These are phyloP conservation scores for Hirsutella thompsonii DNA, from an alignment of 2,329 filamentous ascomycete genomes.

Conservation along the genomic window DNA sequence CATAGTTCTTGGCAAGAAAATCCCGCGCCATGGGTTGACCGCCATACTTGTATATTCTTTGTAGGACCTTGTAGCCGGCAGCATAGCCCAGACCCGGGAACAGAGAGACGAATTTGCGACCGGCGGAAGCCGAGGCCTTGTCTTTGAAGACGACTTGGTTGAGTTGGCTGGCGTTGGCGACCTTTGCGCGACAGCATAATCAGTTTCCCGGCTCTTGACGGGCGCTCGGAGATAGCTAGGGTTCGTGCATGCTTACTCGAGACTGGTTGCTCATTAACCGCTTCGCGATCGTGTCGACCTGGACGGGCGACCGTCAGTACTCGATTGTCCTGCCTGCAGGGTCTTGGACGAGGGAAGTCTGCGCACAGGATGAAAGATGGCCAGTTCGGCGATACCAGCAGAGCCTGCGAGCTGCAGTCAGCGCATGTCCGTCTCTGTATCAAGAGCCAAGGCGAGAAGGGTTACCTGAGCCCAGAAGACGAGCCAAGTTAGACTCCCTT, in stretches of 20 bases:
- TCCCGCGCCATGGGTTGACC: constrained; percentile 92
- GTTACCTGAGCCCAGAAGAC: constrained; percentile 80
- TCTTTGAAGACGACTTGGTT: constrained; percentile 93
- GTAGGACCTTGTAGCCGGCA: constrained; percentile 92
- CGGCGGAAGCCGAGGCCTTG: constrained; percentile 56
- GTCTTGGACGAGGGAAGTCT: constrained; percentile 2
- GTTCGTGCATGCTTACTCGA: constrained; percentile 29
- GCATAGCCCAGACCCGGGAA: constrained; percentile 97
- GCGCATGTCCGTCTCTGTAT: constrained; percentile 1
- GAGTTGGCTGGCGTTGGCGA: constrained; percentile 41
- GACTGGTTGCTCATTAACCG: constrained; percentile 97
- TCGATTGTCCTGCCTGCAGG: neutral
- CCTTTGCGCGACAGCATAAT: constrained; percentile 9
- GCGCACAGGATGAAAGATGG: constrained; percentile 80
- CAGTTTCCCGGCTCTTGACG: neutral
- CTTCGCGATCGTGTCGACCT: constrained; percentile 98
- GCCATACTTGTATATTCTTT: constrained; percentile 97
- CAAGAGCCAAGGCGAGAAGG: neutral
- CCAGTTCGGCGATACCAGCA: constrained; percentile 84
- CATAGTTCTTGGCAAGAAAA: constrained; percentile 70
- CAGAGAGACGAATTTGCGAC: constrained; percentile 80
- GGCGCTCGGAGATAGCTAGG: neutral
- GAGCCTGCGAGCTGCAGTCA: constrained; percentile 45
- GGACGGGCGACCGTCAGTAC: constrained; percentile 2
- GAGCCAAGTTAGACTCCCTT: constrained; percentile 80